Evolutionary conservation across 2,329 filamentous ascomycete genomes (phyloP).

Genomic region (Fusarium brevicatenulatum): DNA sequence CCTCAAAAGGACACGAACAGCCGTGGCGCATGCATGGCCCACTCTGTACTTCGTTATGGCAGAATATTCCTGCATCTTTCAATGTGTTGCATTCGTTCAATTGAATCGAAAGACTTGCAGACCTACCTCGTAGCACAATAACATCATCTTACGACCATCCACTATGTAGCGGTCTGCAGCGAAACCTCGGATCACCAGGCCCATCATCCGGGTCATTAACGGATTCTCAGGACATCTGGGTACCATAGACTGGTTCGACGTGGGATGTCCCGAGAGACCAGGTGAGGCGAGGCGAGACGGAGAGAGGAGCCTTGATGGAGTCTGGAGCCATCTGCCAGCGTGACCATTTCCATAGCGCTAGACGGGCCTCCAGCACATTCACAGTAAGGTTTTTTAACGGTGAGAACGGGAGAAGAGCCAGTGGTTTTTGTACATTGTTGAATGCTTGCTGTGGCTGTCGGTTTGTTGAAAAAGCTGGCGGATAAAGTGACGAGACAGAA

Average conservation of each 20-base stretch:
- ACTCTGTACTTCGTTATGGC: conserved; percentile 10
- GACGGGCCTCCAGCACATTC: conserved; percentile 24
- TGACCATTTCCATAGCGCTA: conserved; percentile 36
- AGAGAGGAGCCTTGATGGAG: conserved; percentile 25
- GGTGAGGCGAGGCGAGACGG: conserved; percentile 26
- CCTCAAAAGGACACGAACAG: conserved; percentile 20
- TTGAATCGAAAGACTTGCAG: conserved; percentile 8
- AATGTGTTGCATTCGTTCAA: conserved; percentile 4
- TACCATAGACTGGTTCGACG: conserved; percentile 11
- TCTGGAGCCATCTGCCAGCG: conserved; percentile 33
- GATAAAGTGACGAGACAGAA: conserved; percentile 12
- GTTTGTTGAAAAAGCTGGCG: conserved; percentile 9
- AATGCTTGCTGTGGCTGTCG: conserved; percentile 15
- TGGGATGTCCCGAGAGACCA: conserved; percentile 9
- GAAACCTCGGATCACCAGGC: conserved; percentile 26
- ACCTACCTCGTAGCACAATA: conserved; percentile 7
- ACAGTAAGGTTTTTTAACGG: conserved; percentile 11
- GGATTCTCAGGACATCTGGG: conserved; percentile 5
- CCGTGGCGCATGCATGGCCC: conserved; percentile 28
- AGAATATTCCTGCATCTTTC: conserved; percentile 1
- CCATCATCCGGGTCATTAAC: conserved; percentile 20
- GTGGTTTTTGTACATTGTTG: neutral
- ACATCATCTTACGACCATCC: conserved; percentile 3
- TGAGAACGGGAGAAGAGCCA: conserved; percentile 5
- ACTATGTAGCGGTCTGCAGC: conserved; percentile 33